Base-by-base conservation (phyloP, 2,329 filamentous ascomycete genomes). In the Neofusicoccum parvum region DNA sequence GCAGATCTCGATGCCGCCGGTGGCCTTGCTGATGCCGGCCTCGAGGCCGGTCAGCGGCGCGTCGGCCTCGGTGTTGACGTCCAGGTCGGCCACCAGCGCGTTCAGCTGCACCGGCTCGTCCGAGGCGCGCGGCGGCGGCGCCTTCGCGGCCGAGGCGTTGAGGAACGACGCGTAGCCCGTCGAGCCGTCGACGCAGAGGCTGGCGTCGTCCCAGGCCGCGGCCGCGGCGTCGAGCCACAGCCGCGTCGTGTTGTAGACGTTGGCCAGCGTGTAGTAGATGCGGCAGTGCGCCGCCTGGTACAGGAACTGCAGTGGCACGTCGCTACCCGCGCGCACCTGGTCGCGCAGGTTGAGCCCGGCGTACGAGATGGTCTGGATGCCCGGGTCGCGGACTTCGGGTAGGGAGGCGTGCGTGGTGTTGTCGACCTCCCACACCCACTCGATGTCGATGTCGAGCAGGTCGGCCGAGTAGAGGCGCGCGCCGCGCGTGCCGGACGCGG, bases 401-500 rank as follows among this genome's bases (percentile, higher is more conserved):
- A 62, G 45, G 39, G 58, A 51, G 1, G 46, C 34, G 41, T 64
- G 45, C 5, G 45, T 60, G 9, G 67, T 69, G 14, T 64, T 27
- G 45, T 73, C 69, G 17, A 69, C 50, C 15, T 7, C n/a, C 6
- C 34, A 14, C 11, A 37, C 64, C 27, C 46, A 56, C 14, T 39
- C 39, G 59, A 76, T 69, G 43, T 73, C 69, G 75, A 75, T n/a
- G 73, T 78, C 27, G 70, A 75, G 56, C 70, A 73, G 53, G 76
- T 77, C 65, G 71, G 69, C 69, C 41, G 67, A 67, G 66, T 71
- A 72, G 2, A 80, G 72, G 66, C 79, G 73, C 0, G 77, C 74
- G 17, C 88, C 88, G 67, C 87, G 86, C 39, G 83, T 83, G 15
- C 88, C 88, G 14, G 86, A 84, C 15, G 87, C 80, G 2, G 81